Percentiles rank a stretch among this genome's conserved stretches.
Evolutionary conservation across 495 filamentous ascomycete species (phyloP).

Genomic region (Hypoxylon trugodes): DNA sequence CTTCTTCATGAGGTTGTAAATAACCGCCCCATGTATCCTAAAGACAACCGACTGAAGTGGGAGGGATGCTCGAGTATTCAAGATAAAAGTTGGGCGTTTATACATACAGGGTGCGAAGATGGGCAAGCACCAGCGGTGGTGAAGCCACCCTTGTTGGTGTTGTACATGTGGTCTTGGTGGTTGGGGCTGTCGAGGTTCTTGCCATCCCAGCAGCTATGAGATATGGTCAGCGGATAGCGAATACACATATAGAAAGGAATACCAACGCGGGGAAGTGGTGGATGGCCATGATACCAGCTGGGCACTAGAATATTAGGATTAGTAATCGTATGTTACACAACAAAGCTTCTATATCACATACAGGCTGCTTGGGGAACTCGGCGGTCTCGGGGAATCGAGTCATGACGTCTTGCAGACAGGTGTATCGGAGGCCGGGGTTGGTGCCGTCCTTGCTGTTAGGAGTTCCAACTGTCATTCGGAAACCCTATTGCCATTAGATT

Average conservation of each 20-base stretch:
- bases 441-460: conserved; percentile 41
- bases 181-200: conserved; percentile 57
- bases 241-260: background rate
- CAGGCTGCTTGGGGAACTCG: conserved; percentile 37
- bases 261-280: conserved; percentile 51
- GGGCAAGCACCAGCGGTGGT: conserved; percentile 46
- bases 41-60: too few species aligned
- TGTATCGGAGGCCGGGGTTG: conserved; percentile 45
- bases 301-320: conserved; percentile 24
- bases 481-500: conserved; percentile 43
- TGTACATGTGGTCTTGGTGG: conserved; percentile 55
- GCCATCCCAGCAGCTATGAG: conserved; percentile 54
- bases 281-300: conserved; percentile 48
- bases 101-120: conserved; percentile 45
- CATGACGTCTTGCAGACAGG: conserved; percentile 47
- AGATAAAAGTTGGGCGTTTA: background rate
- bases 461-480: conserved; percentile 52
- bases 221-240: conserved; percentile 12
- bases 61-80: too few species aligned
- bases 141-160: conserved; percentile 44
- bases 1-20: too few species aligned
- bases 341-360: background rate
- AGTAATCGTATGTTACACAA: background rate
- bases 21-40: too few species aligned
- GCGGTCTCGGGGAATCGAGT: conserved; percentile 46